phyloP scores from a whole-genome alignment of 345 rosid species.

The Rubroshorea leprosula region DNA sequence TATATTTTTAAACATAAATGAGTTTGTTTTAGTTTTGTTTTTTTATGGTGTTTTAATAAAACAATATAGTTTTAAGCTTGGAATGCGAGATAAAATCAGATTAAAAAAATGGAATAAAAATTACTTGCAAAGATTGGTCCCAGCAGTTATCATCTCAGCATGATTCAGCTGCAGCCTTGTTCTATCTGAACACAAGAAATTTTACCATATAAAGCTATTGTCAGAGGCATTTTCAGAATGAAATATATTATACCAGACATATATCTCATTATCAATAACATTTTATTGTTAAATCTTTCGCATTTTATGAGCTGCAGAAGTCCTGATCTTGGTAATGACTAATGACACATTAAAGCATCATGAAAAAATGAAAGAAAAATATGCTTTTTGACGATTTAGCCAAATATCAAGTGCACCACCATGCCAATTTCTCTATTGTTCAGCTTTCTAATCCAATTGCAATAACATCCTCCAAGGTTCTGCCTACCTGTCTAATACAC shows the following conservation, averaged over 20 bases:
- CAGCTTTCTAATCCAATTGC: conserved; percentile 57
- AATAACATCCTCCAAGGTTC: conserved; percentile 55
- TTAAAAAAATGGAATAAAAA: background rate
- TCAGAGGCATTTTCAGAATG: background rate
- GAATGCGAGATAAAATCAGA: background rate
- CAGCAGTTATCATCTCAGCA: conserved; percentile 62
- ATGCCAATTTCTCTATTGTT: conserved; percentile 69
- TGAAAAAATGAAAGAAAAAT: background rate
- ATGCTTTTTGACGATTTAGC: background rate
- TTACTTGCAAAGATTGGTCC: conserved; percentile 82
- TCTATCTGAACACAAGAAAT: conserved; percentile 43
- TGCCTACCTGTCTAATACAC: conserved; percentile 58
- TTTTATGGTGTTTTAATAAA: too few relatives aligned
- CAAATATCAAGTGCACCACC: conserved; percentile 6
- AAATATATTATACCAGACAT: background rate
- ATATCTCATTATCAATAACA: background rate
- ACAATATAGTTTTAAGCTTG: too few relatives aligned
- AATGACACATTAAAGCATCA: background rate
- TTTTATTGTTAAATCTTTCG: background rate
- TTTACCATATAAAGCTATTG: background rate
- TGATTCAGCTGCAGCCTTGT: conserved; percentile 70
- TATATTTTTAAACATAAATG: too few relatives aligned
- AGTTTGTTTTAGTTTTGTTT: too few relatives aligned
- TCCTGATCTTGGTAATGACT: too few relatives aligned
- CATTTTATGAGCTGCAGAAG: background rate